Base-by-base conservation (phyloP, 1,139 yeast species). In the Sugiyamaella sp. region DNA sequence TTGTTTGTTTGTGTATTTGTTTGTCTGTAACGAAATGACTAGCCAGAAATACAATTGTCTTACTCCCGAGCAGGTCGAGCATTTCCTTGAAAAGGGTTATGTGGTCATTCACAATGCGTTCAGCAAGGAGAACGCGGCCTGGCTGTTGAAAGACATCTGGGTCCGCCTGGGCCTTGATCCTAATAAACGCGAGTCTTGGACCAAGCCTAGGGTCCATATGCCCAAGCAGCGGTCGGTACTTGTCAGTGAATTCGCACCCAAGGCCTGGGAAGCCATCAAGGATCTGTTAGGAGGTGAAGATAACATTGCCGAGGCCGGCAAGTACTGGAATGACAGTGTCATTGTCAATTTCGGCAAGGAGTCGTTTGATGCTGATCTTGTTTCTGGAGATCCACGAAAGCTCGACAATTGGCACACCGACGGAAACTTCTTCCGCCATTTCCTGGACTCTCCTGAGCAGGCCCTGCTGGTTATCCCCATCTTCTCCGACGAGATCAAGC, bases 351-450 rank as follows among this genome's bases (percentile, higher is more conserved):
- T 55, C 16, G 58, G 58, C 14, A 27, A 41, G 37, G 52, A 49
- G 4, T n/a, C 39, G 16, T 49, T 38, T 37, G 50, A 46, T 17
- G 56, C 56, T 2, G 38, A 48, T 5, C 38, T 33, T 22, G 41
- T 42, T 16, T 53, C 57, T 2, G 43, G 51, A 21, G 27, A 54
- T 35, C 53, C 55, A 20, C 22, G 42, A 4, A 46, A 54, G 20
- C 48, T 54, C 8, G 52, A 47, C 20, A 55, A 55, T 33, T 55
- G 58, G 58, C 58, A 55, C 39, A 55, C 49, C 22, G 58, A 55
- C 38, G 58, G 58, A 1, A 51, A 55, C 33, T 53, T 53, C 19
- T 55, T 55, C 42, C 33, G 46, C 9, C 56, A 55, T 27, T 55
- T 53, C 41, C 39, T 55, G 9, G 58, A 55, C 24, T 53, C 56